Evolutionary conservation across 2,329 filamentous ascomycete genomes (phyloP).

Genomic region (Arthroderma sp.): DNA sequence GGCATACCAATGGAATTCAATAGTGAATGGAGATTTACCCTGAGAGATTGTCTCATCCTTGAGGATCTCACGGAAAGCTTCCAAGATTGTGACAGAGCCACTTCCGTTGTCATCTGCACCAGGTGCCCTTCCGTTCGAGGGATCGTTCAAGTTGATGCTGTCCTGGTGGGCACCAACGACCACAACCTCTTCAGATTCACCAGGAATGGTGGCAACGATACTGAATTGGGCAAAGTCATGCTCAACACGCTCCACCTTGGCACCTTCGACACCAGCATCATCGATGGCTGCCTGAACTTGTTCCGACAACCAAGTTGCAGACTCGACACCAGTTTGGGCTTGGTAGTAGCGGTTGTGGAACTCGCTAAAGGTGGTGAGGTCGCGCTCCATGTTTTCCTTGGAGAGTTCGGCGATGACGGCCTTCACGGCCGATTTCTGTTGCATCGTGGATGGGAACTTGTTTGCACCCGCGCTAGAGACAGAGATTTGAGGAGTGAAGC

Average conservation of each 20-base stretch:
- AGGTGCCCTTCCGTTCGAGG: constrained; percentile 71
- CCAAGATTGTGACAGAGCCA: constrained; percentile 86
- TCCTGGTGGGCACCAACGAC: constrained; percentile 90
- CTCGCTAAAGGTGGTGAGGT: constrained; percentile 58
- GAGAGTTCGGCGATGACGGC: constrained; percentile 56
- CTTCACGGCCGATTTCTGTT: constrained; percentile 49
- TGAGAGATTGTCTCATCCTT: constrained; percentile 54
- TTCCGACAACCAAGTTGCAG: constrained; percentile 71
- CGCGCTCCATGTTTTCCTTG: constrained; percentile 61
- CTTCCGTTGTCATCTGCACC: constrained; percentile 91
- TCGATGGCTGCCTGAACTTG: constrained; percentile 61
- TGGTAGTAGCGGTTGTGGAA: constrained; percentile 48
- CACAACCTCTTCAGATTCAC: constrained; percentile 68
- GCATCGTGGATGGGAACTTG: constrained; percentile 53
- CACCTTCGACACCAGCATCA: constrained; percentile 56
- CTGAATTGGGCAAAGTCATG: constrained; percentile 85
- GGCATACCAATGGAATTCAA: constrained; percentile 96
- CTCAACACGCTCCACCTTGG: constrained; percentile 58
- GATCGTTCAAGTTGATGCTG: constrained; percentile 67
- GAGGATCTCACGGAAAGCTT: constrained; percentile 73
- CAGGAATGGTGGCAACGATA: constrained; percentile 84
- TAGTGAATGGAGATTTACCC: constrained; percentile 65
- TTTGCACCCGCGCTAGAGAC: constrained; percentile 23
- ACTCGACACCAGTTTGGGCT: constrained; percentile 55
- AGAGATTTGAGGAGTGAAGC: constrained; percentile 40